Base-by-base conservation (phyloP, 176 grass and related monocot genomes). In the Oryza nivara region DNA sequence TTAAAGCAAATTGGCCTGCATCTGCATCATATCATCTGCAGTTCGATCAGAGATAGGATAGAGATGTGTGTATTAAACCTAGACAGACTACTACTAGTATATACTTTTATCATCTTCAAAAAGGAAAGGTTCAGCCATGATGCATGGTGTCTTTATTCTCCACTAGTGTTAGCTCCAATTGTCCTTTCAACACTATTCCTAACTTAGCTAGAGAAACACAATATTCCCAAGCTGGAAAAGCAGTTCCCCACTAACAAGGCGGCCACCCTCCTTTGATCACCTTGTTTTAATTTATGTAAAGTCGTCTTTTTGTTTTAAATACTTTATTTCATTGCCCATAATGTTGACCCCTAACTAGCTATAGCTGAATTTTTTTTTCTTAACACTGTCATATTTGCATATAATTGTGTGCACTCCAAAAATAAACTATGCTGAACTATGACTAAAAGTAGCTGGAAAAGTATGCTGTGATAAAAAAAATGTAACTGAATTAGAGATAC, bases 101-200 rank as follows among this genome's bases (percentile, higher is more conserved):
- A 83, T 65, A 47, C 51, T 65, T 45, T 73, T 67, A 28, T 32
- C 28, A 76, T 47, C 20, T 83, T 68, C 22, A 79, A 90, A 86
- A 77, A 65, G 83, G 26, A 86, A 90, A 72, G 66, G 47, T 82
- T 28, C 81, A 75, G 16, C 58, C 46, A 63, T 63, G 58, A 63
- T 79, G 70, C 63, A 68, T 38, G 46, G 40, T n/a, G 23, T 76
- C 88, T 90, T 90, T 86, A 79, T 86, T 82, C 88, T 78, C 88
- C 74, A 90, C 84, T 64, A 51, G 41, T 56, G 83, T 82, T 85
- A 79, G 79, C 83, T 79, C 68, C 23, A 38, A 40, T 78, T 86
- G 79, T 82, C 67, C 74, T 45, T 64, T 83, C 58, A 63, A 45
- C 78, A 45, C 78, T 14, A 32, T 30, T 51, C 35, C 80, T 86